Evolutionary conservation across 176 grass and related monocot species (phyloP).

Genomic region (Oryza meyeriana): DNA sequence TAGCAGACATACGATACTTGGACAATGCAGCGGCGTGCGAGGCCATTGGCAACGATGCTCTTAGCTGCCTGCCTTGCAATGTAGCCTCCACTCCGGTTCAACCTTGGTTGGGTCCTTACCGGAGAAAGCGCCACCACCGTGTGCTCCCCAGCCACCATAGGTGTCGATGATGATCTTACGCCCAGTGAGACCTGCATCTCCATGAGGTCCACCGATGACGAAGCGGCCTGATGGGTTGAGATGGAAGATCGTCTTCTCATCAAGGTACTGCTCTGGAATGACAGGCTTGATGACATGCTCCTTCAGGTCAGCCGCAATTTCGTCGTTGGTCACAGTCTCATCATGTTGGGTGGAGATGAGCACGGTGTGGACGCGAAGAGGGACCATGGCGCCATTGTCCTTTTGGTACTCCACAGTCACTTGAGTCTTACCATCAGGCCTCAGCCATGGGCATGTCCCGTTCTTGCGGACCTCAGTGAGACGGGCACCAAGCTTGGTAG

Average conservation of each 20-base stretch:
- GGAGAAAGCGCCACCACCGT: constrained; percentile 52
- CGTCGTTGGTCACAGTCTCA: constrained; percentile 49
- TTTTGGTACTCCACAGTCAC: constrained; percentile 60
- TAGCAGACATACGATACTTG: constrained; percentile 53
- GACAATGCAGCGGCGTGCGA: constrained; percentile 47
- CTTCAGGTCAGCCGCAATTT: constrained; percentile 48
- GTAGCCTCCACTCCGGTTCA: constrained; percentile 47
- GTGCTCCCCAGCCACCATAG: constrained; percentile 55
- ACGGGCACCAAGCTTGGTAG: constrained; percentile 62
- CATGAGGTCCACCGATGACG: constrained; percentile 53
- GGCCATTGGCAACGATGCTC: constrained; percentile 44
- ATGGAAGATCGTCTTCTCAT: constrained; percentile 65
- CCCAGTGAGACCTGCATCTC: constrained; percentile 50
- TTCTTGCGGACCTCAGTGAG: constrained; percentile 64
- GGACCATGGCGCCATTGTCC: constrained; percentile 48
- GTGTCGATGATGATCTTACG: constrained; percentile 61
- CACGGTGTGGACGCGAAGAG: constrained; percentile 51
- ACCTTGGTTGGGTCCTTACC: constrained; percentile 64
- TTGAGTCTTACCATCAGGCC: constrained; percentile 67
- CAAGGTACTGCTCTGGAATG: constrained; percentile 51
- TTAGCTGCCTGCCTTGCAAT: constrained; percentile 51
- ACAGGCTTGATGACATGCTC: constrained; percentile 58
- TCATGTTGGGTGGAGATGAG: constrained; percentile 63
- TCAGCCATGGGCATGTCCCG: constrained; percentile 52
- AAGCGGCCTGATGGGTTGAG: constrained; percentile 54